Conservation (phyloP, 2,329 filamentous ascomycete species). For the Alternaria sp. region DNA sequence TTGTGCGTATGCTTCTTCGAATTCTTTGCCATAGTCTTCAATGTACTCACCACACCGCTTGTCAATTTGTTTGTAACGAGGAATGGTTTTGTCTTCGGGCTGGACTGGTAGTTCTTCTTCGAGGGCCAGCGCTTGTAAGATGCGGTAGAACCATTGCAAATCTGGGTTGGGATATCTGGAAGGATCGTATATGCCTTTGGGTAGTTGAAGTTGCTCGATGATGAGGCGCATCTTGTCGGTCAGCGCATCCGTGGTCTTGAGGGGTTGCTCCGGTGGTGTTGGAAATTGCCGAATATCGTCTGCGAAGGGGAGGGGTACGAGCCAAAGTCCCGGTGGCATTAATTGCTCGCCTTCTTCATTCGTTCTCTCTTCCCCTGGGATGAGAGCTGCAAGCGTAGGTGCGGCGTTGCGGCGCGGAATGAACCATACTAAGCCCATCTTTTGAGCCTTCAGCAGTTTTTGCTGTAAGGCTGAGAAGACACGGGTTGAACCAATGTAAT, state of each 20-base stretch:
- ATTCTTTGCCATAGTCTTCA: constrained; percentile 74
- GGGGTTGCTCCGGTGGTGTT: constrained; percentile 61
- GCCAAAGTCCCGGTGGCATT: constrained; percentile 85
- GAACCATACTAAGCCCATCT: constrained; percentile 89
- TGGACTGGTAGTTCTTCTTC: constrained; percentile 86
- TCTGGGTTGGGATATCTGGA: constrained; percentile 89
- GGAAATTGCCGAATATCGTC: constrained; percentile 85
- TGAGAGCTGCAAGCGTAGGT: constrained; percentile 80
- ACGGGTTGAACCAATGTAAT: constrained; percentile 87
- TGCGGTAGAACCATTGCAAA: constrained; percentile 96
- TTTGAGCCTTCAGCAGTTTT: constrained; percentile 80
- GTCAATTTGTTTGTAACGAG: constrained; percentile 85
- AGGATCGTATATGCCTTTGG: constrained; percentile 84
- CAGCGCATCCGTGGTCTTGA: constrained; percentile 68
- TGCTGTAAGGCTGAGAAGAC: constrained; percentile 92
- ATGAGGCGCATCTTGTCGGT: constrained; percentile 84
- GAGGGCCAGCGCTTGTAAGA: constrained; percentile 87
- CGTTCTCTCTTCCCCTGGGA: constrained; percentile 74
- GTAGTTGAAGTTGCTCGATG: constrained; percentile 86
- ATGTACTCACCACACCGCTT: constrained; percentile 83
- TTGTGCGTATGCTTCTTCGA: constrained; percentile 66
- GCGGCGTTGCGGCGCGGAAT: constrained; percentile 81
- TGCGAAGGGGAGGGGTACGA: constrained; percentile 85
- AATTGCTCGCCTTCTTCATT: constrained; percentile 72
- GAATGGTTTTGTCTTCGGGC: constrained; percentile 79